Base-by-base conservation (phyloP, 257 asterid genomes). In the Capsicum pubescens region DNA sequence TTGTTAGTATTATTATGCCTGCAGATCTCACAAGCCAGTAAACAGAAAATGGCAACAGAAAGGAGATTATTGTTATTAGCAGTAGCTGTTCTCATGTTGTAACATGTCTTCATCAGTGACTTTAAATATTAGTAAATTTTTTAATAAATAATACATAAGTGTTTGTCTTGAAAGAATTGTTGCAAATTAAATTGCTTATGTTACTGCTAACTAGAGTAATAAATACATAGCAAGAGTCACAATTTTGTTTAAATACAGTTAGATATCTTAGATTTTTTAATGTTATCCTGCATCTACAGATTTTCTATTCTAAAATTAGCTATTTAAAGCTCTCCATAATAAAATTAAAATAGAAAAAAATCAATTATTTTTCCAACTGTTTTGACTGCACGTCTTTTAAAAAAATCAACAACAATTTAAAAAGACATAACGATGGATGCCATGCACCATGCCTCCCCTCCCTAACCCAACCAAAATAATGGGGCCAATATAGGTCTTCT, bases 1-100 rank as follows among this genome's bases (percentile, higher is more conserved):
- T 72, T 19, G 8, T 76, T 76, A 2, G 32, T 26, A 52, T 26
- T 26, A 76, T 76, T 52, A 52, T 52, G 81, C 81, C 60, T 52
- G 63, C 63, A 12, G 63, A 76, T 76, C 48, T 26, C 63, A 52
- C 81, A 54, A 76, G 9, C 42, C 63, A 54, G 19, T 26, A 76
- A 76, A 76, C 5, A 76, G 81, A 76, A 52, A 76, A 76, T 21
- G 61, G 81, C 81, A 74, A 74, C 61, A 76, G 81, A 76, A 76
- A 76, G 81, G 81, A 76, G 81, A 76, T 76, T 52, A 9, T 52
- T 74, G 61, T 76, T 76, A 52, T 76, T 76, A 76, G 21, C 21
- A 52, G 13, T 3, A 74, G 63, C 1, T 52, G 39, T 13, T 76
- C 58, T 72, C 80, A 70, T 70, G 56, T 71, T 46, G 80, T 46